A percentile compares a stretch with the other conserved stretches of the same genome.
Conservation (phyloP, 139 green algal genomes). For the Haematococcus sp. region DNA sequence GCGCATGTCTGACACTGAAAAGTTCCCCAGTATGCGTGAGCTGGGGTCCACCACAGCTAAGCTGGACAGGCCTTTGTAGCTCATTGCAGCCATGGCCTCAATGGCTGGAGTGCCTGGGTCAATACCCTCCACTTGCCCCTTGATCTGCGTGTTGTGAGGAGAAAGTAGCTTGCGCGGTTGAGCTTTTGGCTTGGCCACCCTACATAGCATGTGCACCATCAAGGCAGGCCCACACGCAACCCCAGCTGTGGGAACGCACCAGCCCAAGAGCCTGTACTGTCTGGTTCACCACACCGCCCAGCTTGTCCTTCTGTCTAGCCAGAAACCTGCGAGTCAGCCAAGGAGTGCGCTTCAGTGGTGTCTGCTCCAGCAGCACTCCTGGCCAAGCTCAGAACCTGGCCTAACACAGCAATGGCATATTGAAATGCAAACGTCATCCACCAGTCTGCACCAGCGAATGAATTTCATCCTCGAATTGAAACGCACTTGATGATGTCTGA, state of each 20-base stretch:
- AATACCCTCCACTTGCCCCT: slow-evolving; percentile 32
- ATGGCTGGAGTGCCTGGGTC: slow-evolving; percentile 54
- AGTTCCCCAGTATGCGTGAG: slow-evolving; percentile 45
- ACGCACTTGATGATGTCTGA: slow-evolving; percentile 46
- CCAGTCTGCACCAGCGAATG: no score
- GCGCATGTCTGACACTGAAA: slow-evolving; percentile 54
- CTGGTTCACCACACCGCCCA: slow-evolving; percentile 24
- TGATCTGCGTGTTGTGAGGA: not conserved
- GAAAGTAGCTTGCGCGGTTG: no score
- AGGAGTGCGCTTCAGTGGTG: no score
- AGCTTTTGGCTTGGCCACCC: no score
- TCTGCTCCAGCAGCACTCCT: no score
- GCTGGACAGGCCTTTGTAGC: slow-evolving; percentile 19
- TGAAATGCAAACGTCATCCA: no score
- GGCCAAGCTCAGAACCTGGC: no score
- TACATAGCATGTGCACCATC: no score
- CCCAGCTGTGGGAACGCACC: not conserved
- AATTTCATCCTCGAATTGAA: no score
- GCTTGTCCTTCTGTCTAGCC: slow-evolving; percentile 14
- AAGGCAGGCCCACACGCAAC: no score
- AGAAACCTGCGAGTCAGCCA: slow-evolving; percentile 35
- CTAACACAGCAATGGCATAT: no score
- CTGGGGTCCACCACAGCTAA: slow-evolving; percentile 33
- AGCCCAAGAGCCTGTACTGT: slow-evolving; percentile 57
- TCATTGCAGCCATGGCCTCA: slow-evolving; percentile 61